Percentiles rank a stretch among this genome's conserved stretches.
phyloP scores from a whole-genome alignment of 495 filamentous ascomycete species.

The Mytilinidion resinicola region DNA sequence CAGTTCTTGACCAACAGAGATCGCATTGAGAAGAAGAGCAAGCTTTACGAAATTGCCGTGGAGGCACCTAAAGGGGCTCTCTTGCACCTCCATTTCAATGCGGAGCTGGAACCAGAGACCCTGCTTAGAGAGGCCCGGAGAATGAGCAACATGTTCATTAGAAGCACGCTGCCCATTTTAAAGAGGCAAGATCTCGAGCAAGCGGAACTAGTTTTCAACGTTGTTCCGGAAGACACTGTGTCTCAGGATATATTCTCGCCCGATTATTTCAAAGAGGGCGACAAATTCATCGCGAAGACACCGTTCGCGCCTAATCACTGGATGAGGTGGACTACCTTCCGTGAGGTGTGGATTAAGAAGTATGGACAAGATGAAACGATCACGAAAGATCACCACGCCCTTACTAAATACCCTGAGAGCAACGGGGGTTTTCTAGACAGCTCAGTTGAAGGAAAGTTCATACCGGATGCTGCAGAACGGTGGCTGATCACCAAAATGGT shows the following conservation, averaged over 20 bases:
- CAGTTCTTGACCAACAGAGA: conserved; percentile 36
- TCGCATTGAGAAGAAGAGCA: conserved; percentile 31
- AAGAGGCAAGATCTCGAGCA: conserved; percentile 13
- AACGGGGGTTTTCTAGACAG: background rate
- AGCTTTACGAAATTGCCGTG: conserved; percentile 28
- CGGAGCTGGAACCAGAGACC: conserved; percentile 31
- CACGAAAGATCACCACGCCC: background rate
- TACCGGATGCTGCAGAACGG: conserved; percentile 9
- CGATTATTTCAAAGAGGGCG: conserved; percentile 19
- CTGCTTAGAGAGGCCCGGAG: conserved; percentile 25
- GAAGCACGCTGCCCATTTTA: conserved; percentile 28
- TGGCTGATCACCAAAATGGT: conserved; percentile 31
- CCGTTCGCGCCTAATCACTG: conserved; percentile 14
- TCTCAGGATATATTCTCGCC: conserved; percentile 28
- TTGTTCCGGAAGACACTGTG: conserved; percentile 18
- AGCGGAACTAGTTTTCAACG: conserved; percentile 37
- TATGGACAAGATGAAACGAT: conserved; percentile 11
- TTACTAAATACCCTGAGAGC: background rate
- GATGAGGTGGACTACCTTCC: conserved; percentile 31
- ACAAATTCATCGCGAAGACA: conserved; percentile 6
- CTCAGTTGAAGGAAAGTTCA: background rate
- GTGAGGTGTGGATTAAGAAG: conserved; percentile 11
- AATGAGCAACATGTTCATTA: conserved; percentile 32
- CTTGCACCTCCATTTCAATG: conserved; percentile 39
- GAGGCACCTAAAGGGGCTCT: conserved; percentile 34